A percentile compares a stretch with the other conserved stretches of the same genome.
Evolutionary conservation across 768 basidiomycete species (phyloP).

Genomic region (Austroboletus festivus): DNA sequence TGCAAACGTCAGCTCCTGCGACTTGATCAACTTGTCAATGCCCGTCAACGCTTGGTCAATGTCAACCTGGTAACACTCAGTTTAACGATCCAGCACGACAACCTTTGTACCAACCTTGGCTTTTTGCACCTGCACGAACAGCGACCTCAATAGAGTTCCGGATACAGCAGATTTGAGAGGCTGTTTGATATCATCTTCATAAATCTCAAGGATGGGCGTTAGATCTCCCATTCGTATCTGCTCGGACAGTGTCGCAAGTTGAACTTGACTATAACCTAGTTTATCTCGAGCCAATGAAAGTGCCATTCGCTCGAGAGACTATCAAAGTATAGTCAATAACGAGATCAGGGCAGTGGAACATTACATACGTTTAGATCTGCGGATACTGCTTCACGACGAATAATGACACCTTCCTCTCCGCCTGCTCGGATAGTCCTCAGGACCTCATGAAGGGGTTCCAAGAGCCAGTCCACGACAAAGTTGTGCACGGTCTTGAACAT

Average conservation of each 20-base stretch:
- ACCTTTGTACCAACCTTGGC: constrained; percentile 60
- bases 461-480: constrained; percentile 79
- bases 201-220: constrained; percentile 80
- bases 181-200: constrained; percentile 89
- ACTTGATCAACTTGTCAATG: constrained; percentile 90
- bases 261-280: constrained; percentile 57
- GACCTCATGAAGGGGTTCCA: constrained; percentile 83
- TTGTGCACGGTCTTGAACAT: constrained; percentile 62
- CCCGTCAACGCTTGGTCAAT: constrained; percentile 86
- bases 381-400: constrained; percentile 76
- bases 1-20: constrained; percentile 93
- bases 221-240: constrained; percentile 79
- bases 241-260: constrained; percentile 61
- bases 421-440: constrained; percentile 80
- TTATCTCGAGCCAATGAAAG: constrained; percentile 81
- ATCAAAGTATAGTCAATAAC: background rate
- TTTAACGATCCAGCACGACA: background rate
- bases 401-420: constrained; percentile 69
- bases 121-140: constrained; percentile 94
- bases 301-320: constrained; percentile 95
- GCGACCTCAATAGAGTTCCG: constrained; percentile 77
- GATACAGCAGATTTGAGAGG: constrained; percentile 77
- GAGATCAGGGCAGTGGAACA: background rate
- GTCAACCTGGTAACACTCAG: constrained; percentile 60
- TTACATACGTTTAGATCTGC: constrained; percentile 76